phyloP scores from a whole-genome alignment of 352 stramenopile species.

The Pythium chondricola region DNA sequence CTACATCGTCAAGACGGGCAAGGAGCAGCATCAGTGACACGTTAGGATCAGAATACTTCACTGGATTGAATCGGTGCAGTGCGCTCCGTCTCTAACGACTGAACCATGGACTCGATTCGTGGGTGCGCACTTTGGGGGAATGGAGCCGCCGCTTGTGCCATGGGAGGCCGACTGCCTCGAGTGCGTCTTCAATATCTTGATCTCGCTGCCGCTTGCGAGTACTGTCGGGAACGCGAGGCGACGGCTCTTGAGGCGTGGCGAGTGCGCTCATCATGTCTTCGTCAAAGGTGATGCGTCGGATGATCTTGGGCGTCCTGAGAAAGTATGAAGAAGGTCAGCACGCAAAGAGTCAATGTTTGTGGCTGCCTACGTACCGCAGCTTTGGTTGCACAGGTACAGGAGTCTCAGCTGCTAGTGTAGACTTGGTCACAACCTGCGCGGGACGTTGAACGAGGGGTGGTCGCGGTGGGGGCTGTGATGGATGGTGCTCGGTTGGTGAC shows the following conservation, averaged over 20 bases:
- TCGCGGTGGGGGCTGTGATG: not conserved
- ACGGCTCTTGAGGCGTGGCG: slow-evolving; percentile 13
- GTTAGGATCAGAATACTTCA: too few relatives aligned
- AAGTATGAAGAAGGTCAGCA: not conserved
- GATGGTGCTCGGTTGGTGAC: not conserved
- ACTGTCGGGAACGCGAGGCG: slow-evolving; percentile 12
- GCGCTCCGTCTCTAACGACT: too few relatives aligned
- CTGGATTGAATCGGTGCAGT: too few relatives aligned
- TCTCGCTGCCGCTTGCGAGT: slow-evolving; percentile 28
- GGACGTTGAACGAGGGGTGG: not conserved
- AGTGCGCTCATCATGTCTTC: slow-evolving; percentile 36
- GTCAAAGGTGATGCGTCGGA: slow-evolving; percentile 34
- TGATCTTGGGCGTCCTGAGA: slow-evolving; percentile 26
- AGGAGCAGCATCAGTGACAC: slow-evolving; percentile 62
- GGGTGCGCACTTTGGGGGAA: too few relatives aligned
- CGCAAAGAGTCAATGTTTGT: too few relatives aligned
- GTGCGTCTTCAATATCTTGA: slow-evolving; percentile 18
- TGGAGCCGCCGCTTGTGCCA: slow-evolving; percentile 17
- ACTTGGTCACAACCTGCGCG: not conserved
- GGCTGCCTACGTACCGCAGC: slow-evolving; percentile 11
- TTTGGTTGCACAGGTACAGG: slow-evolving; percentile 4
- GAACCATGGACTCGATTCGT: not conserved
- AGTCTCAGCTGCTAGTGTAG: slow-evolving; percentile 3
- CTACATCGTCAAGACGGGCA: slow-evolving; percentile 82
- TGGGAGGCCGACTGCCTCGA: slow-evolving; percentile 10